phyloP scores from a whole-genome alignment of 495 filamentous ascomycete species.

The Neurospora cerealis region DNA sequence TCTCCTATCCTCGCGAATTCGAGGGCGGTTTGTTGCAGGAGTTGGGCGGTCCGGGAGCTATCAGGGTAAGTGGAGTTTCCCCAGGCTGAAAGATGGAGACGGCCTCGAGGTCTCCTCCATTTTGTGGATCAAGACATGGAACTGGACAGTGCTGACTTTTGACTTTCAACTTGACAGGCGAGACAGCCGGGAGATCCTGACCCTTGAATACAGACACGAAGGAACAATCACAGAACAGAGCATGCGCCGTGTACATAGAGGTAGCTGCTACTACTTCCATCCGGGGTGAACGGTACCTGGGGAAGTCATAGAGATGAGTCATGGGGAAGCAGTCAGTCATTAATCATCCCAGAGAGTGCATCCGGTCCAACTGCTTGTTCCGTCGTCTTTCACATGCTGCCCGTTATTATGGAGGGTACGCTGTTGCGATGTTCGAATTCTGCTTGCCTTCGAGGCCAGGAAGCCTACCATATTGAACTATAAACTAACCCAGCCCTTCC shows the following conservation, averaged over 20 bases:
- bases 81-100: background rate
- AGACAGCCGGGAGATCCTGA: slow-evolving; percentile 33
- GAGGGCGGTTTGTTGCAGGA: slow-evolving; percentile 77
- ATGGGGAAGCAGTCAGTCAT: background rate
- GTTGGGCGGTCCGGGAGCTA: slow-evolving; percentile 57
- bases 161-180: slow-evolving; percentile 23
- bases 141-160: slow-evolving; percentile 2
- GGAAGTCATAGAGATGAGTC: background rate
- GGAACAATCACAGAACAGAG: background rate
- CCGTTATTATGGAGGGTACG: background rate
- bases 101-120: background rate
- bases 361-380: background rate
- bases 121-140: background rate
- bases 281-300: background rate
- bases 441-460: background rate
- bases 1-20: slow-evolving; percentile 66
- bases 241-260: slow-evolving; percentile 1
- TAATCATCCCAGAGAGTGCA: background rate
- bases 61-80: slow-evolving; percentile 30
- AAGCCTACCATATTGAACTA: background rate
- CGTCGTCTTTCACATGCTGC: background rate
- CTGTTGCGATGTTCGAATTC: background rate
- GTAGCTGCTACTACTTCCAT: background rate
- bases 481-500: background rate
- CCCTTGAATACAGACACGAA: slow-evolving; percentile 16